Conservation (phyloP, 2,329 filamentous ascomycete species). For the Sarocladiaceae sp. region DNA sequence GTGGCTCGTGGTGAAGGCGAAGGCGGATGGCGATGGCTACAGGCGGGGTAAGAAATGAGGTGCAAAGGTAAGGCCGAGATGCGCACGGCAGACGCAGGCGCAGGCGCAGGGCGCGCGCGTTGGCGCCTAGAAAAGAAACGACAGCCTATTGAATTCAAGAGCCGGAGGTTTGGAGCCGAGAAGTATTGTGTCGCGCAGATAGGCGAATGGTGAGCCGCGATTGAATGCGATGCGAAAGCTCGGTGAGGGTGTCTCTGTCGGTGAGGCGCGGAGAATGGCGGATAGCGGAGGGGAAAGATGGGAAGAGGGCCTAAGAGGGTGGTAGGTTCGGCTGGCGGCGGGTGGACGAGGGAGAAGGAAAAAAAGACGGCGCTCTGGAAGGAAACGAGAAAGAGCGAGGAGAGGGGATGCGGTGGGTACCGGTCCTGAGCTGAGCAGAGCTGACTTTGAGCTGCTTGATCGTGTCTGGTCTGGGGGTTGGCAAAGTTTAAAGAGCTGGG, state of each 20-base stretch:
- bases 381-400: conserved; percentile 5
- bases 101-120: conserved; percentile 8
- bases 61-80: too few relatives aligned
- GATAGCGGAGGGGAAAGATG: conserved; percentile 3
- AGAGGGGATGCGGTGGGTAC: conserved; percentile 14
- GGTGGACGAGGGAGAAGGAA: conserved; percentile 22
- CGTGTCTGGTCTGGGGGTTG: too few relatives aligned
- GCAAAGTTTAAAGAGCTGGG: too few relatives aligned
- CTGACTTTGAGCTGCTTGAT: conserved; percentile 8
- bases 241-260: neutral
- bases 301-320: too few relatives aligned
- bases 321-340: conserved; percentile 29
- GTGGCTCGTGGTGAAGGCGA: too few relatives aligned
- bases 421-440: conserved; percentile 16
- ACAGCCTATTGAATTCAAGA: too few relatives aligned
- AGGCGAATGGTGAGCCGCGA: too few relatives aligned
- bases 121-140: too few relatives aligned
- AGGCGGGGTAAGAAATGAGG: conserved; percentile 7
- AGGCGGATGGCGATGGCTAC: too few relatives aligned
- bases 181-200: too few relatives aligned
- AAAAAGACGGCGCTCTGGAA: conserved; percentile 16
- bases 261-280: neutral
- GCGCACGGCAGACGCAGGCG: neutral
- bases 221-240: too few relatives aligned
- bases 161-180: too few relatives aligned